A percentile compares a stretch with the other conserved stretches of the same genome.
Conservation (phyloP, 108 stramenopile genomes). For the Mayamaea pseudoterrestris region DNA sequence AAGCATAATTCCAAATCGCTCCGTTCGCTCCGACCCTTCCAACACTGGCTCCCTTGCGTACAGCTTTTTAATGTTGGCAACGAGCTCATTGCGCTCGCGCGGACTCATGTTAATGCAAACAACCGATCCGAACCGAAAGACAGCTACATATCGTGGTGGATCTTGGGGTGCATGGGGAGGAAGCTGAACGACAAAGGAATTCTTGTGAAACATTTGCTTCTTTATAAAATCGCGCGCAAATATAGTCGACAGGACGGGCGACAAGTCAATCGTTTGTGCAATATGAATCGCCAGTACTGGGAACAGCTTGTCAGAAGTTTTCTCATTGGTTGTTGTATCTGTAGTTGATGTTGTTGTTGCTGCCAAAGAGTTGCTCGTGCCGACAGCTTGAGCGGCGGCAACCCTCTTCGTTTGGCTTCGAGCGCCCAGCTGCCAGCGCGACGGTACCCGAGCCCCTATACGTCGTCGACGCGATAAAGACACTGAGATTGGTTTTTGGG, state of each 20-base stretch:
- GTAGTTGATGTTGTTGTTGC: too few species aligned
- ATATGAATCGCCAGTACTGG: slow-evolving; percentile 7
- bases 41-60: slow-evolving; percentile 40
- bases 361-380: too few species aligned
- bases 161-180: not conserved
- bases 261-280: slow-evolving; percentile 8
- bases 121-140: slow-evolving; percentile 85
- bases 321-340: too few species aligned
- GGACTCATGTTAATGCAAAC: slow-evolving; percentile 83
- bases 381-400: too few species aligned
- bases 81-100: slow-evolving; percentile 30
- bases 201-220: not conserved
- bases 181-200: slow-evolving; percentile 4
- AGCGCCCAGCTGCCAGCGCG: too few species aligned
- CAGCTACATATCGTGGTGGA: slow-evolving; percentile 43
- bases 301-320: too few species aligned
- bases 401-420: too few species aligned
- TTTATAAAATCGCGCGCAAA: not conserved
- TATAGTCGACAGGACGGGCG: not conserved
- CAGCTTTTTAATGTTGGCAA: slow-evolving; percentile 51
- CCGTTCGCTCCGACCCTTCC: slow-evolving; percentile 69
- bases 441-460: too few species aligned
- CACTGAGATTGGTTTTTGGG: too few species aligned
- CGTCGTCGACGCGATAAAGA: too few species aligned
- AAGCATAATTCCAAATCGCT: slow-evolving; percentile 58